Evolutionary conservation across 2,329 filamentous ascomycete species (phyloP), one percentile per base, ranked within the genome.

Genomic region (Coleophoma crateriformis): DNA sequence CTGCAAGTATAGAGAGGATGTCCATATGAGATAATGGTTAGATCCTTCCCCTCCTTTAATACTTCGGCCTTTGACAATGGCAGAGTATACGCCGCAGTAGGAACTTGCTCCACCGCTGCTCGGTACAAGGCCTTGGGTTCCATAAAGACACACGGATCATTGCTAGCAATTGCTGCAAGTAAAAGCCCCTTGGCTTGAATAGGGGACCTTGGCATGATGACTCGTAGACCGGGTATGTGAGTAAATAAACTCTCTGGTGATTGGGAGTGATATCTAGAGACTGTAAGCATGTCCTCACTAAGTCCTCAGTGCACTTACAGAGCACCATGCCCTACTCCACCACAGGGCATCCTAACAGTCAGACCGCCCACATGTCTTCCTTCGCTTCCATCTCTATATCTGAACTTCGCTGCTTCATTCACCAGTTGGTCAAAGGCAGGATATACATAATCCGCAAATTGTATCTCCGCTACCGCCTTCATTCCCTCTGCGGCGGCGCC

Each of bases 401-500:
- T 71, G 58, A 84, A 81, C 61, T 89, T 89, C 38, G 84, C 84
- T 1, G 84, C 85, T 67, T 90, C 86, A 56, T 89, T 89, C 56
- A 89, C 85, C 46, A 90, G 76, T 68, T 90, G 86, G 63, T 90
- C 86, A 58, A 88, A 89, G 0, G 86, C 85, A 2, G 86, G 86
- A 61, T 81, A 89, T 35, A 89, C 82, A 61, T 90, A 90, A 63
- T 90, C 86, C 19, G 86, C 86, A 63, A 90, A 90, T 60, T 90
- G 86, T 35, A 90, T 84, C 72, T 99, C 94, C 0, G 92, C 92
- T 20, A 97, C 81, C 0, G 94, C 90, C 50, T 87, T 86, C 87
- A 96, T 90, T 20, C 92, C 92, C 71, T 96, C 87, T 7, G 89
- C 88, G 0, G 92, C 91, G 34, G 85, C 82, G 2, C 94, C 94